Evolutionary conservation across 2,329 filamentous ascomycete genomes (phyloP).

Genomic region (Ophiostoma sp.): DNA sequence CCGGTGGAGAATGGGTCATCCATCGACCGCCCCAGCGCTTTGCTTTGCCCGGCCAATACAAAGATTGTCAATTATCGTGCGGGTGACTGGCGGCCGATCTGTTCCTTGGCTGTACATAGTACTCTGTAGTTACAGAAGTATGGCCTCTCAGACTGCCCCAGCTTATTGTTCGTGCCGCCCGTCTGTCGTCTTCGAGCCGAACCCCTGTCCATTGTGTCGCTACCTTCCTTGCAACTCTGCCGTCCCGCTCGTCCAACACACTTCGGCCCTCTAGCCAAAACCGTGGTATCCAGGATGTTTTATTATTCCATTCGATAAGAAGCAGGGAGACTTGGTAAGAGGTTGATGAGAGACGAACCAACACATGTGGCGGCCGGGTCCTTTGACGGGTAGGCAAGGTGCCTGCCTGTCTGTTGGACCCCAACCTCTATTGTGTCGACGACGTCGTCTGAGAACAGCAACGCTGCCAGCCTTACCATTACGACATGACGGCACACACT

Average conservation of each 20-base stretch:
- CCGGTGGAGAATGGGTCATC: background rate
- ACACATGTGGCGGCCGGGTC: background rate
- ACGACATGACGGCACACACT: background rate
- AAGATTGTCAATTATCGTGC: constrained; percentile 1
- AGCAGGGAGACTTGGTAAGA: background rate
- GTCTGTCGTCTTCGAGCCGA: background rate
- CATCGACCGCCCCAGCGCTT: background rate
- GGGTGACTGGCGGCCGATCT: background rate
- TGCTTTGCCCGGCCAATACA: background rate
- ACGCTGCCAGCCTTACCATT: background rate
- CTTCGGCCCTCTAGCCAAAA: background rate
- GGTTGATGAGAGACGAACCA: background rate
- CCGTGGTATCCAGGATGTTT: background rate
- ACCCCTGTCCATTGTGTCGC: background rate
- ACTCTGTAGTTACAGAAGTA: too few species aligned
- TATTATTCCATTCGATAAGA: background rate
- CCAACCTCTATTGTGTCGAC: constrained; percentile 2
- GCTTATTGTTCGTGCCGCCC: background rate
- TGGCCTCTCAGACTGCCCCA: background rate
- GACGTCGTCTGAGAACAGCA: background rate
- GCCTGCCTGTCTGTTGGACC: background rate
- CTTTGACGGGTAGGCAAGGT: background rate
- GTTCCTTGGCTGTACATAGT: background rate
- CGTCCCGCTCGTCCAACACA: background rate
- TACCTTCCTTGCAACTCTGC: background rate